Conservation (phyloP, 2,329 filamentous ascomycete species). For the Xylariales sp. region DNA sequence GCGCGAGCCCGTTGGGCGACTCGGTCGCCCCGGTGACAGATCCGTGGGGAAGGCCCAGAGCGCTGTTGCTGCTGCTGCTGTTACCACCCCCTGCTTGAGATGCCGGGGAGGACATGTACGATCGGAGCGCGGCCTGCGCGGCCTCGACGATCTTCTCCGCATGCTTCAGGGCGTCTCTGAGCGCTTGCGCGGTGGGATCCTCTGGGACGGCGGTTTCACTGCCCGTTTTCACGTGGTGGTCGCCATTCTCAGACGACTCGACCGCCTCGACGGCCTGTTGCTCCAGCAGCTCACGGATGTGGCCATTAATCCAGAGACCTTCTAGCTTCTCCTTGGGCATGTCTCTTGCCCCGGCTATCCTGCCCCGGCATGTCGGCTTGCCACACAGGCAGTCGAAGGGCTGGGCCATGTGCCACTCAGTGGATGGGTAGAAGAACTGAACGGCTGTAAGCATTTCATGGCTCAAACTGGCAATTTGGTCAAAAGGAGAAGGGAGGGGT, state of each 20-base stretch:
- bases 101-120: slow-evolving; percentile 25
- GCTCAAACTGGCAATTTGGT: not conserved
- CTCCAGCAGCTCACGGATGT: slow-evolving; percentile 53
- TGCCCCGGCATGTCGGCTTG: slow-evolving; percentile 52
- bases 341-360: slow-evolving; percentile 58
- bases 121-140: slow-evolving; percentile 36
- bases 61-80: not conserved
- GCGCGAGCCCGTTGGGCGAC: slow-evolving; percentile 10
- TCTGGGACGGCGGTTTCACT: slow-evolving; percentile 8
- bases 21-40: slow-evolving; percentile 8
- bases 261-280: slow-evolving; percentile 25
- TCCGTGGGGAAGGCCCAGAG: too few relatives aligned
- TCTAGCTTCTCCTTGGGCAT: slow-evolving; percentile 51
- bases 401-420: slow-evolving; percentile 71
- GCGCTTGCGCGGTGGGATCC: slow-evolving; percentile 36
- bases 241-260: slow-evolving; percentile 14
- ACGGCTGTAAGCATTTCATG: slow-evolving; percentile 2
- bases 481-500: slow-evolving; percentile 21
- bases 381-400: slow-evolving; percentile 64
- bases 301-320: slow-evolving; percentile 57
- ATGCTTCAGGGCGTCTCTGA: slow-evolving; percentile 37
- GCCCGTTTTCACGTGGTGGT: slow-evolving; percentile 1
- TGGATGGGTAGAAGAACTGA: slow-evolving; percentile 71
- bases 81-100: slow-evolving; percentile 1
- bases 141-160: slow-evolving; percentile 44